Base-by-base conservation (phyloP, 2,329 filamentous ascomycete species). In the Fusarium cyanostomum region DNA sequence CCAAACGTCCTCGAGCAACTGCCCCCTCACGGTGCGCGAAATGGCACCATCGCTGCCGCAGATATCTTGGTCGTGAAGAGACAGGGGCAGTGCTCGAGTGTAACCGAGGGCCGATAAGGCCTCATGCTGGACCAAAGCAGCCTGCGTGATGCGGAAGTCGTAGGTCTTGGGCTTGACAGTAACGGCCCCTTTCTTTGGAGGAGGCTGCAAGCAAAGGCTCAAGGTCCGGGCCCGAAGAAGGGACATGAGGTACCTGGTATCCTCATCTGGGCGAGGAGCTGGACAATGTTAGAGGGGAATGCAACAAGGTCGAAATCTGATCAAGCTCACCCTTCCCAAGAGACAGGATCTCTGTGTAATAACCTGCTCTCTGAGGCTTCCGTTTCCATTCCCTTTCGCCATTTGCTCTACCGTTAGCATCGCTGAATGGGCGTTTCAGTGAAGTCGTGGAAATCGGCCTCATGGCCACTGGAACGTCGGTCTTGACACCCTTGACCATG, bases 1-100 rank as follows among this genome's bases (percentile, higher is more conserved):
- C 74, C 74, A 75, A 6, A 72, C 24, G 11, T 71, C 68, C 37
- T 75, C 72, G 10, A 75, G 59, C 10, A 74, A 44, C 37, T 68
- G 57, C 8, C 74, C 74, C 28, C 62, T 51, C 2, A 66, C 48
- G 9, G 44, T 52, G 10, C 45, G 62, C 5, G 28, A 38, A 18
- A 69, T 59, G 5, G 34, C 31, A 13, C 48, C 64, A 12, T 52
- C 44, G 15, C 43, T 38, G 8, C 30, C 16, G 10, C 44, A 39
- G 4, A 52, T 56, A 28, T 52, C 46, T 9, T 56, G 33, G 18
- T 48, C 53, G 18, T 52, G 54, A 18, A 52, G 15, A 21, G 55
- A 55, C 28, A 69, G 21, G 11, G 66, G 60, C 8, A 67, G 37
- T 24, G 55, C 55, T 33, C 52, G 56, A 24, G 66, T 58, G 38